phyloP scores from a whole-genome alignment of 371 early-diverging fungal genomes.

The Mucor saturninus region DNA sequence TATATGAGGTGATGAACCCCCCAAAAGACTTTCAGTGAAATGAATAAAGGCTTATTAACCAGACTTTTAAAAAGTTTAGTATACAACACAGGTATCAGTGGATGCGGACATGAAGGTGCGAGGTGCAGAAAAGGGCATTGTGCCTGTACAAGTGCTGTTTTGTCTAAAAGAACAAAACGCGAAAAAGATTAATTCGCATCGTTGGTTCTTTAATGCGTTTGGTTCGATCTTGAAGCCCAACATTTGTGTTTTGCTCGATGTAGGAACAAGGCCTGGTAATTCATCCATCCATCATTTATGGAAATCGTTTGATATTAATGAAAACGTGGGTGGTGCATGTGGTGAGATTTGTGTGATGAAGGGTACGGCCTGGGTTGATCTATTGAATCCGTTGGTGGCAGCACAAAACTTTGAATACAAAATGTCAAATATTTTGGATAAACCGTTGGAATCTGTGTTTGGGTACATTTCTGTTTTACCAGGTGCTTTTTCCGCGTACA shows the following conservation, averaged over 20 bases:
- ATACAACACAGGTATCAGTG: conserved; percentile 84
- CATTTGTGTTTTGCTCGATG: conserved; percentile 79
- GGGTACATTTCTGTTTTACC: conserved; percentile 86
- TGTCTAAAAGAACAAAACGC: conserved; percentile 88
- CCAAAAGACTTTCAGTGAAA: neutral
- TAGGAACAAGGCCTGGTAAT: conserved; percentile 69
- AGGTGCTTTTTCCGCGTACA: conserved; percentile 76
- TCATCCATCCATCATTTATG: conserved; percentile 71
- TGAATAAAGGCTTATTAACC: too few relatives aligned
- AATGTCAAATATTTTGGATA: conserved; percentile 85
- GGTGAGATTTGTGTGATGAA: conserved; percentile 71
- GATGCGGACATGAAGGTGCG: conserved; percentile 68
- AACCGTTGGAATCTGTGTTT: conserved; percentile 82
- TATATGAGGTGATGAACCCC: conserved; percentile 65
- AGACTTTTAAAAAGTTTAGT: conserved; percentile 21
- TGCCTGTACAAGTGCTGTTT: conserved; percentile 82
- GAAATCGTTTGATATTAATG: conserved; percentile 69
- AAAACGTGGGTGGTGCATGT: conserved; percentile 80
- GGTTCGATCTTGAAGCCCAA: conserved; percentile 71
- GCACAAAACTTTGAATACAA: conserved; percentile 89
- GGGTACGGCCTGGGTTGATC: conserved; percentile 58
- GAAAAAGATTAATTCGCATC: conserved; percentile 88
- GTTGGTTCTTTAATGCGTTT: conserved; percentile 88
- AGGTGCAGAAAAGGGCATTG: conserved; percentile 67
- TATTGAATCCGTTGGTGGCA: conserved; percentile 79